A percentile compares a stretch with the other conserved stretches of the same genome.
These are phyloP conservation scores for Aspergillus latus DNA, from an alignment of 2,329 filamentous ascomycete genomes.

Conservation along the genomic window DNA sequence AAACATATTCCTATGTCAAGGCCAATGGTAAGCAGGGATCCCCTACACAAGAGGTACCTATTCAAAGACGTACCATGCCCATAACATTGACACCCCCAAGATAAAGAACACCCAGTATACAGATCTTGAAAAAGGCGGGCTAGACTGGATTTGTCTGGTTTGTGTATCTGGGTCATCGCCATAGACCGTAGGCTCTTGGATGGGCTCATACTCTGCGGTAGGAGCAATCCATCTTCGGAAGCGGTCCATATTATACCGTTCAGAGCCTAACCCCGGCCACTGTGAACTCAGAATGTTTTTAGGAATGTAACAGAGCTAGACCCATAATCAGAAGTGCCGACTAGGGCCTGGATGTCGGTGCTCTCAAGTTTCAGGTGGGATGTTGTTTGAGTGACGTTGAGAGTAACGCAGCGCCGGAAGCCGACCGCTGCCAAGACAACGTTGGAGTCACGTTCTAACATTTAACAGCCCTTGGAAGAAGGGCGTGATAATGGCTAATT, in stretches of 20 bases:
- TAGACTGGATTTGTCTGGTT: conserved; percentile 15
- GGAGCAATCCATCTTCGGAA: conserved; percentile 35
- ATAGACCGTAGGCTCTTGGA: conserved; percentile 28
- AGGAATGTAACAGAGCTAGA: not conserved
- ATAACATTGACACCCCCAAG: conserved; percentile 90
- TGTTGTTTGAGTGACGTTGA: not conserved
- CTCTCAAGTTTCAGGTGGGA: not conserved
- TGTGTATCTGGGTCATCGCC: conserved; percentile 32
- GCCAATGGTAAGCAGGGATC: not conserved
- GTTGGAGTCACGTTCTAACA: conserved; percentile 5
- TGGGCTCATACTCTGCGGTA: conserved; percentile 31
- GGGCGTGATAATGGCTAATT: too few relatives aligned
- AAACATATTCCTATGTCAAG: conserved; percentile 82
- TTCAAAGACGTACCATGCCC: conserved; percentile 73
- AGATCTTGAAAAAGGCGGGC: conserved; percentile 69
- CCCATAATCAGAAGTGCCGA: conserved; percentile 15
- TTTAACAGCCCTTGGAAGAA: too few relatives aligned
- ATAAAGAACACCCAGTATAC: conserved; percentile 85
- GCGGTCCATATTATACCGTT: conserved; percentile 32
- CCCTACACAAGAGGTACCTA: not conserved
- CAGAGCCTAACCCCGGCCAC: not conserved
- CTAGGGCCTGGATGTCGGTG: not conserved
- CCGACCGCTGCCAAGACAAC: not conserved
- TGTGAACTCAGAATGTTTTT: not conserved
- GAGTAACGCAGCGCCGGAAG: not conserved